These are phyloP conservation scores for Cladophialophora bantiana DNA, from an alignment of 2,329 filamentous ascomycete species.

Conservation along the genomic window DNA sequence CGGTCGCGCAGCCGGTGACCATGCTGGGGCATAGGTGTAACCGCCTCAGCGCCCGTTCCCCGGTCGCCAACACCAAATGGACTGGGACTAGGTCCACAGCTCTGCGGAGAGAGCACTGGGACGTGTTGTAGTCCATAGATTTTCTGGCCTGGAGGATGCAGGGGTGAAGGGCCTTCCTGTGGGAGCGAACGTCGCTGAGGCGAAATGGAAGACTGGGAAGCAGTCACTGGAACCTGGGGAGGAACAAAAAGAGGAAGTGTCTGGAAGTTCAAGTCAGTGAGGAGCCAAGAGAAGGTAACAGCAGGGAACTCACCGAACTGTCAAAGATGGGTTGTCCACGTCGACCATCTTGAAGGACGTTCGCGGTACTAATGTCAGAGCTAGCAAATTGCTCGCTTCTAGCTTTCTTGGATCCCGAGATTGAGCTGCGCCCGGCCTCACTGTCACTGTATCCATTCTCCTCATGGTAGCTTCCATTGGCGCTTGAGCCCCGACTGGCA, in stretches of 20 bases:
- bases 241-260: constrained; percentile 95
- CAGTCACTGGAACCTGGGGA: constrained; percentile 87
- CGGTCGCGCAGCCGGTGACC: constrained; percentile 71
- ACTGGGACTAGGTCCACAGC: constrained; percentile 66
- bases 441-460: constrained; percentile 88
- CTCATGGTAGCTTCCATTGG: constrained; percentile 67
- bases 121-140: constrained; percentile 64
- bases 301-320: constrained; percentile 80
- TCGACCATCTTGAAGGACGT: constrained; percentile 95
- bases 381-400: constrained; percentile 87
- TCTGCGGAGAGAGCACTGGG: constrained; percentile 83
- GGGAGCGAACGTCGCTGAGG: constrained; percentile 82
- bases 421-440: constrained; percentile 78
- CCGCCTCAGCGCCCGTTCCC: constrained; percentile 36
- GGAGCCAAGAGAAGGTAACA: constrained; percentile 21
- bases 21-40: constrained; percentile 55
- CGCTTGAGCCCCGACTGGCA: constrained; percentile 68
- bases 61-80: constrained; percentile 46
- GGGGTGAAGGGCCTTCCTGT: constrained; percentile 75
- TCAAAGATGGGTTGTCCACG: constrained; percentile 94
- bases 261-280: constrained; percentile 58
- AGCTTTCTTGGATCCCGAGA: constrained; percentile 72
- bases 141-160: constrained; percentile 76
- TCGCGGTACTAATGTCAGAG: constrained; percentile 96
- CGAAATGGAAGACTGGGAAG: constrained; percentile 97